Conservation (phyloP, 257 asterid species). For the Dorcoceras hygrometricum region DNA sequence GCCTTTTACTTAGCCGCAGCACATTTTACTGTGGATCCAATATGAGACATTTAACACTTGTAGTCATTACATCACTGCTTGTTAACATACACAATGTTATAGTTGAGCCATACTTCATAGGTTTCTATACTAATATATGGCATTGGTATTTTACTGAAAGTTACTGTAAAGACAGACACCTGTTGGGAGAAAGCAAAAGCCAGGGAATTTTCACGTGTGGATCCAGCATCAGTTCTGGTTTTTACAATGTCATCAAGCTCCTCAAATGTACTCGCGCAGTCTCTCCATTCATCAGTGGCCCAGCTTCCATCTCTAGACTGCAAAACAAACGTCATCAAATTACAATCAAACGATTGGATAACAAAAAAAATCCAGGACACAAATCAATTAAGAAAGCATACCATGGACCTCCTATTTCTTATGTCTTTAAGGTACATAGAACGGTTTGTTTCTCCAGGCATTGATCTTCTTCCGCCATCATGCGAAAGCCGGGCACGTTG, state of each 20-base stretch:
- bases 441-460: slow-evolving; percentile 64
- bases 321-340: slow-evolving; percentile 1
- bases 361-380: background rate
- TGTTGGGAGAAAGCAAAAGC: slow-evolving; percentile 70
- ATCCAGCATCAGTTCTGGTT: slow-evolving; percentile 71
- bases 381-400: slow-evolving; percentile 22
- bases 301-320: slow-evolving; percentile 71
- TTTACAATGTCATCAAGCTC: slow-evolving; percentile 67
- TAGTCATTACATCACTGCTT: background rate
- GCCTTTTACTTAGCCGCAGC: no score
- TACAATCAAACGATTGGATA: background rate
- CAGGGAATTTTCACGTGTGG: slow-evolving; percentile 55
- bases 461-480: slow-evolving; percentile 69
- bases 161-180: slow-evolving; percentile 21
- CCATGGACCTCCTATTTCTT: slow-evolving; percentile 58
- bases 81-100: no score
- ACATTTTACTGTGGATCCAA: background rate
- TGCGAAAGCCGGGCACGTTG: slow-evolving; percentile 78
- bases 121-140: background rate
- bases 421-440: slow-evolving; percentile 56
- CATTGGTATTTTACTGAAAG: background rate
- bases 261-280: slow-evolving; percentile 66
- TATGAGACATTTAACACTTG: background rate
- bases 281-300: slow-evolving; percentile 65
- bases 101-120: background rate